Evolutionary conservation across 805 yeast genomes (phyloP).

Genomic region (Nadsonia fulvescens): DNA sequence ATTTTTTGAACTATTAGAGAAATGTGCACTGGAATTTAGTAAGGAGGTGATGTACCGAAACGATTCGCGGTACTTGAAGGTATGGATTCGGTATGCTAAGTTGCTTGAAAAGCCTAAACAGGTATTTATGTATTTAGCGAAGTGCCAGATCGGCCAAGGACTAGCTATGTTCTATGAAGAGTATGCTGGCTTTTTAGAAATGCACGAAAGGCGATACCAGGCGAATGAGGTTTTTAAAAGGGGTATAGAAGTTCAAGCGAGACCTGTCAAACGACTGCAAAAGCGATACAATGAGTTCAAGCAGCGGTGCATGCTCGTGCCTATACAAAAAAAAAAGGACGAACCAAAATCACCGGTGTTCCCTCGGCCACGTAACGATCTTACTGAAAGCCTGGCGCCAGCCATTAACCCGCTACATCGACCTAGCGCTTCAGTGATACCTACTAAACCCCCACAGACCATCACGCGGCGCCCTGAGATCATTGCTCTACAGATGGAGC

Average conservation of each 20-base stretch:
- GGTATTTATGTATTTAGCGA: conserved; percentile 49
- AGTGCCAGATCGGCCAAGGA: conserved; percentile 49
- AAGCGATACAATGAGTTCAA: conserved; percentile 28
- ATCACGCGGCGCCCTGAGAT: no score
- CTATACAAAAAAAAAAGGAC: conserved; percentile 9
- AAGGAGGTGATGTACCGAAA: conserved; percentile 53
- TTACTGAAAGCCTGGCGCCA: no score
- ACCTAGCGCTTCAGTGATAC: no score
- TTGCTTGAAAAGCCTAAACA: conserved; percentile 54
- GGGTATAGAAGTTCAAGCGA: conserved; percentile 44
- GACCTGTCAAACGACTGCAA: conserved; percentile 37
- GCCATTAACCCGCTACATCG: no score
- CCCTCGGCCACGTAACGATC: conserved; percentile 17
- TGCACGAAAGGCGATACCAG: conserved; percentile 26
- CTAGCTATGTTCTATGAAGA: conserved; percentile 64
- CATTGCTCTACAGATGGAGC: conserved; percentile 12
- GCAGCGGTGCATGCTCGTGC: conserved; percentile 19
- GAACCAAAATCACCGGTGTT: conserved; percentile 22
- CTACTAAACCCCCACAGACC: no score
- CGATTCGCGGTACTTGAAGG: conserved; percentile 60
- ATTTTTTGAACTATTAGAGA: conserved; percentile 42
- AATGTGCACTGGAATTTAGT: conserved; percentile 51
- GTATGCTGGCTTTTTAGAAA: conserved; percentile 48
- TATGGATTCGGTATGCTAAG: conserved; percentile 68
- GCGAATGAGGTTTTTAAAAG: conserved; percentile 41